A percentile compares a stretch with the other conserved stretches of the same genome.
Evolutionary conservation across 2,329 filamentous ascomycete genomes (phyloP).

Genomic region (Alternaria brassicae): DNA sequence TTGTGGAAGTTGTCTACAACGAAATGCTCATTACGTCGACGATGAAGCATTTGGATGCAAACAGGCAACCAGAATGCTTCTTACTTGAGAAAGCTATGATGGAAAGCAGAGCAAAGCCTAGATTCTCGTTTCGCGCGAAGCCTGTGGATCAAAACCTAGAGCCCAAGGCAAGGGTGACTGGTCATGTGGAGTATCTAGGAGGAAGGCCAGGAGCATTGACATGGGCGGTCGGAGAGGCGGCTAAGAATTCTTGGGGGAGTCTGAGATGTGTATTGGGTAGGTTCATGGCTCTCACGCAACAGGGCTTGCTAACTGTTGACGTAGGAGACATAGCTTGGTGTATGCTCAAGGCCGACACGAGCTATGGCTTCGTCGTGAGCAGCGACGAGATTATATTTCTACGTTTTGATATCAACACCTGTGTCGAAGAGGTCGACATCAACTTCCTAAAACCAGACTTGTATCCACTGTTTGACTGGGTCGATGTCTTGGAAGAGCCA

Average conservation of each 20-base stretch:
- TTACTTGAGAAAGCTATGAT: neutral
- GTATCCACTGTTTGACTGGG: neutral
- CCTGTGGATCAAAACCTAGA: neutral
- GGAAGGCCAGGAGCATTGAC: conserved; percentile 23
- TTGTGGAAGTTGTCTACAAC: conserved; percentile 11
- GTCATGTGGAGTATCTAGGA: conserved; percentile 30
- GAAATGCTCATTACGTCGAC: conserved; percentile 4
- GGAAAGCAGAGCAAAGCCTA: conserved; percentile 15
- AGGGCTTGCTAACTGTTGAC: neutral
- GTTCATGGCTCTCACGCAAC: neutral
- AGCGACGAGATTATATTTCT: conserved; percentile 32
- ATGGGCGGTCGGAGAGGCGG: conserved; percentile 10
- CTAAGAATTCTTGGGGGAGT: conserved; percentile 23
- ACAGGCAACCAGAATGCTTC: neutral
- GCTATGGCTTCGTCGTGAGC: conserved; percentile 27
- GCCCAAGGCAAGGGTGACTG: conserved; percentile 17
- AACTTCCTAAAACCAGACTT: neutral
- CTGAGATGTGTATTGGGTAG: conserved; percentile 30
- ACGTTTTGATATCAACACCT: conserved; percentile 8
- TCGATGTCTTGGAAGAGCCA: conserved; percentile 14
- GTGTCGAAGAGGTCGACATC: neutral
- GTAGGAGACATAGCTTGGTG: conserved; percentile 28
- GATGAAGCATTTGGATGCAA: neutral
- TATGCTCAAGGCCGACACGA: conserved; percentile 27
- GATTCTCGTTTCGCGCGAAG: conserved; percentile 19